Percentiles rank a stretch among this genome's conserved stretches.
Evolutionary conservation across 2,329 filamentous ascomycete species (phyloP).

Genomic region (Fusarium keratoplasticum): DNA sequence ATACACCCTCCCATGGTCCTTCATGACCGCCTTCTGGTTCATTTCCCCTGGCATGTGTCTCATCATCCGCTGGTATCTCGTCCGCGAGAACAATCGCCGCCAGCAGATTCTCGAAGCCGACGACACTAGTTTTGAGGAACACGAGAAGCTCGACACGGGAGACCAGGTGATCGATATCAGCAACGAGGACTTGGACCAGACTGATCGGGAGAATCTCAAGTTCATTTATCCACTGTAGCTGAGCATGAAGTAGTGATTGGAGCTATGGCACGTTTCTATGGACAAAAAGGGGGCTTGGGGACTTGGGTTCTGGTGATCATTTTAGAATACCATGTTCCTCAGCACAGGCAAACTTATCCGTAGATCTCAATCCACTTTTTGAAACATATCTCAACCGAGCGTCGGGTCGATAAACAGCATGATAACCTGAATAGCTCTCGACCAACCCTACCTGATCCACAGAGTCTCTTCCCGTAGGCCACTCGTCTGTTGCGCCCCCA

Average conservation of each 20-base stretch:
- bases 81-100: background rate
- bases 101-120: background rate
- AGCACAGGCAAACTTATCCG: background rate
- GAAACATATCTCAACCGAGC: background rate
- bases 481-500: background rate
- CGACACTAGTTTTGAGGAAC: background rate
- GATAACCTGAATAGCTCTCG: background rate
- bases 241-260: background rate
- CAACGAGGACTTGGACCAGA: background rate
- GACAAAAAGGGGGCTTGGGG: background rate
- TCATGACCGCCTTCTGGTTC: slow-evolving; percentile 1
- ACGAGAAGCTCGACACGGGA: background rate
- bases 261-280: background rate
- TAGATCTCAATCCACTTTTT: background rate
- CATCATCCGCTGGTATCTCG: background rate
- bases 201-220: background rate
- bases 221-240: background rate
- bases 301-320: background rate
- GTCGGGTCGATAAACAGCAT: background rate
- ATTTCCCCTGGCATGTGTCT: background rate
- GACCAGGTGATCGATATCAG: background rate
- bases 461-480: background rate
- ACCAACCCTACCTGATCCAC: background rate
- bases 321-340: background rate
- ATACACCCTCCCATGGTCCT: background rate